These are phyloP conservation scores for Aegilops bicornis DNA, from an alignment of 176 grass and related monocot species.

Conservation along the genomic window DNA sequence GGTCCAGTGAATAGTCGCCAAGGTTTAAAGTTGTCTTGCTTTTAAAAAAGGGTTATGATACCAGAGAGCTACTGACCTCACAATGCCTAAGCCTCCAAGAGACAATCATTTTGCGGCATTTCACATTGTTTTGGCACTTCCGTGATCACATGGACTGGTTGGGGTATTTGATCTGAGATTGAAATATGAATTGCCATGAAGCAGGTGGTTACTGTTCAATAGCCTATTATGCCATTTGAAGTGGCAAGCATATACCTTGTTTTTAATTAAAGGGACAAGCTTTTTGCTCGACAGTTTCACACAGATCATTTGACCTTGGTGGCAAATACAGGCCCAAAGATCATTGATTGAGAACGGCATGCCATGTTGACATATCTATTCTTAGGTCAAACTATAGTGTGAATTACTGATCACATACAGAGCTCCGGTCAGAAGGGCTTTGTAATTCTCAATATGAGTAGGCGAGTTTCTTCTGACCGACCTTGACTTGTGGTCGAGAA, in stretches of 20 bases:
- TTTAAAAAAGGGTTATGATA: constrained; percentile 22
- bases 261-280: background rate
- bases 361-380: constrained; percentile 20
- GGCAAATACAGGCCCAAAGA: constrained; percentile 28
- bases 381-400: constrained; percentile 18
- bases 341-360: constrained; percentile 24
- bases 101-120: constrained; percentile 31
- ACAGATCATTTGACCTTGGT: constrained; percentile 29
- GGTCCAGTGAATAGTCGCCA: constrained; percentile 49
- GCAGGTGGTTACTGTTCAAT: constrained; percentile 27
- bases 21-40: constrained; percentile 14
- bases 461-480: constrained; percentile 25
- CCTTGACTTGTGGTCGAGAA: constrained; percentile 23
- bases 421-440: constrained; percentile 23
- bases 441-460: constrained; percentile 40
- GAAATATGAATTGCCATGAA: constrained; percentile 19
- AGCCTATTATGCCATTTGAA: constrained; percentile 30
- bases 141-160: constrained; percentile 13
- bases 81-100: constrained; percentile 19
- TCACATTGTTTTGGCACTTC: constrained; percentile 27
- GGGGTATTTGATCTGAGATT: constrained; percentile 28
- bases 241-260: constrained; percentile 17
- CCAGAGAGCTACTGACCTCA: constrained; percentile 38
- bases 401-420: constrained; percentile 39
- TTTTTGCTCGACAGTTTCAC: constrained; percentile 26